phyloP scores from a whole-genome alignment of 2,329 filamentous ascomycete genomes.

The Neofusicoccum umdonicola region DNA sequence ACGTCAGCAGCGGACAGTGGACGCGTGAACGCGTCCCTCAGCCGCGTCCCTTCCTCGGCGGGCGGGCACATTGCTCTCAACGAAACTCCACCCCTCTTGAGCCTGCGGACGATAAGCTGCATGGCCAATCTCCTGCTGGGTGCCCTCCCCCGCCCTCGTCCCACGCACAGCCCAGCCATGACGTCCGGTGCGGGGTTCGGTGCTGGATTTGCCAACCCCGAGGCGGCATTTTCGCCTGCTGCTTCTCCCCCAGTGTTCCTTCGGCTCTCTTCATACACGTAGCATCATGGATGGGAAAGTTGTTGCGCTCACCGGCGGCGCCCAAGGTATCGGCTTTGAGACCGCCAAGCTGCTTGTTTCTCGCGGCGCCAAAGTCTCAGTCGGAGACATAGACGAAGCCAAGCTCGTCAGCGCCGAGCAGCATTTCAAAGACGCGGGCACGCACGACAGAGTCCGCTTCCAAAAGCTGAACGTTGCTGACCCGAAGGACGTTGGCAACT shows the following conservation, averaged over 20 bases:
- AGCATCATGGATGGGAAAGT: conserved; percentile 20
- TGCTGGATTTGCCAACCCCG: not conserved
- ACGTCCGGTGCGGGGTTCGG: not conserved
- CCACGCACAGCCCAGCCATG: not conserved
- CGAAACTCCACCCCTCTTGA: not conserved
- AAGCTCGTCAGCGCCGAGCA: conserved; percentile 19
- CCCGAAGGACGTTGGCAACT: conserved; percentile 32
- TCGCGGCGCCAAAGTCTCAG: conserved; percentile 37
- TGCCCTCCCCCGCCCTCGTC: not conserved
- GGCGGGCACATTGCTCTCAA: too few species aligned
- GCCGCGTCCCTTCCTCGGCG: too few species aligned
- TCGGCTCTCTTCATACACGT: not conserved
- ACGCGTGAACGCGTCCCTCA: too few species aligned
- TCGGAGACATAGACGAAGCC: conserved; percentile 37
- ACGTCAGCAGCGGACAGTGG: too few species aligned
- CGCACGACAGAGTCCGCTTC: conserved; percentile 4
- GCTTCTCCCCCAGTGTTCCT: not conserved
- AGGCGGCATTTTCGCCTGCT: not conserved
- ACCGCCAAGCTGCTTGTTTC: conserved; percentile 34
- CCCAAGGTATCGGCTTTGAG: conserved; percentile 38
- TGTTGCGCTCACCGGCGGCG: conserved; percentile 35
- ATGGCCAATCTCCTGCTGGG: not conserved
- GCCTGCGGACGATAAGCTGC: not conserved
- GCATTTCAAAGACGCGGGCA: conserved; percentile 10
- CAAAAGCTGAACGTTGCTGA: conserved; percentile 33